Conservation (phyloP, 2,329 filamentous ascomycete genomes). For the Cryoendolithus antarcticus region DNA sequence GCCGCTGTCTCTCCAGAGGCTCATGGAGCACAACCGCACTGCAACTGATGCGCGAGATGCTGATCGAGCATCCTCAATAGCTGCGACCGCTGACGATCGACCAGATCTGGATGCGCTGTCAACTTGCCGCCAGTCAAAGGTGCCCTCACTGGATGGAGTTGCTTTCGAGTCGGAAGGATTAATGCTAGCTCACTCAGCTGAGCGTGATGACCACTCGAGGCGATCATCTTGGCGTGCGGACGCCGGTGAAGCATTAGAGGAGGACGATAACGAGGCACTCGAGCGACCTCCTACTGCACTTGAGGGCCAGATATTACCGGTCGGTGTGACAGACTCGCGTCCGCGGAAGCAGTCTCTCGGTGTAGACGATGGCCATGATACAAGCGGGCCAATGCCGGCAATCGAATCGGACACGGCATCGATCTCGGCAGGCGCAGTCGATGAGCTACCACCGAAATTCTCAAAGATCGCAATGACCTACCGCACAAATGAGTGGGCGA, state of each 20-base stretch:
- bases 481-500: slow-evolving; percentile 92
- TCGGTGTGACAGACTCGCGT: background rate
- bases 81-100: slow-evolving; percentile 39
- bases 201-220: no score
- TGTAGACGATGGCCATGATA: no score
- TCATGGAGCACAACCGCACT: slow-evolving; percentile 3
- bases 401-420: background rate
- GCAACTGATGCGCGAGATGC: slow-evolving; percentile 24
- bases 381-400: no score
- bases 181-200: no score
- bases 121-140: background rate
- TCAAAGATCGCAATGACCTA: slow-evolving; percentile 72
- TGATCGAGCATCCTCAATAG: slow-evolving; percentile 35
- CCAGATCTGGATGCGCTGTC: no score
- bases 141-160: background rate
- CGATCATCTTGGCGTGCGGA: background rate
- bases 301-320: slow-evolving; percentile 2
- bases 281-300: slow-evolving; percentile 2
- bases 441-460: slow-evolving; percentile 54
- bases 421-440: slow-evolving; percentile 32
- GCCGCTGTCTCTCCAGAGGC: slow-evolving; percentile 5
- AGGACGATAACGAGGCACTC: slow-evolving; percentile 13
- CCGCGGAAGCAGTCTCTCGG: background rate
- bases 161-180: no score
- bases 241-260: slow-evolving; percentile 7